phyloP scores from a whole-genome alignment of 805 yeast species.

The Hanseniaspora taiwanica region DNA sequence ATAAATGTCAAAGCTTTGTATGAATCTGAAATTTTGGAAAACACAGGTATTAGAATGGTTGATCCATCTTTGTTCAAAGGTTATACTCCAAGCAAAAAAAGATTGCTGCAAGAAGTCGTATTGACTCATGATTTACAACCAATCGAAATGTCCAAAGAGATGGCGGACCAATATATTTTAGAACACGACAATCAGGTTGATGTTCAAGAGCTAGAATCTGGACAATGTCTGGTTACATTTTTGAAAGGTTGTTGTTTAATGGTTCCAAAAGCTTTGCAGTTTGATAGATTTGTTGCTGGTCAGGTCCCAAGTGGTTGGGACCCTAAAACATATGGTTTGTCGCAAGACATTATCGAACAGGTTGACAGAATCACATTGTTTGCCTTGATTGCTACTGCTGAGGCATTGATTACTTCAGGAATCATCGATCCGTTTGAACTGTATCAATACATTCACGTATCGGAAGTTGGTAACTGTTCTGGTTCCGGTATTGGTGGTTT shows the following conservation, averaged over 20 bases:
- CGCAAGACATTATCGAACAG: slow-evolving; percentile 66
- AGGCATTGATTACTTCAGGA: slow-evolving; percentile 73
- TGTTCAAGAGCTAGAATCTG: slow-evolving; percentile 41
- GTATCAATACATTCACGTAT: slow-evolving; percentile 81
- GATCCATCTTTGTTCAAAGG: slow-evolving; percentile 76
- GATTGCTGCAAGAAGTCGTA: slow-evolving; percentile 70
- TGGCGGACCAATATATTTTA: slow-evolving; percentile 67
- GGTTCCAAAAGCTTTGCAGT: slow-evolving; percentile 46
- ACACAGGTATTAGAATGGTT: slow-evolving; percentile 72
- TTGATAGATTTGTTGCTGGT: slow-evolving; percentile 20
- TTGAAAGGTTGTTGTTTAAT: slow-evolving; percentile 67
- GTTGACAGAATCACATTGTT: slow-evolving; percentile 78
- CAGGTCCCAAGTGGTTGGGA: slow-evolving; percentile 90
- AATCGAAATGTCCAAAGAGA: slow-evolving; percentile 66
- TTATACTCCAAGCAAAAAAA: slow-evolving; percentile 73
- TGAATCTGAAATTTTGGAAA: slow-evolving; percentile 62
- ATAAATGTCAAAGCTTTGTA: slow-evolving; percentile 66
- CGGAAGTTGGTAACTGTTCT: slow-evolving; percentile 84
- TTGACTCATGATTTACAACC: slow-evolving; percentile 78
- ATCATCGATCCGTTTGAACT: slow-evolving; percentile 85
- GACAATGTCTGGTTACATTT: slow-evolving; percentile 65
- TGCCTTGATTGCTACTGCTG: slow-evolving; percentile 72
- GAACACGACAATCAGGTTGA: slow-evolving; percentile 76
- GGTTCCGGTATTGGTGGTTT: slow-evolving; percentile 96
- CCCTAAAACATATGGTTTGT: slow-evolving; percentile 68